Evolutionary conservation across 768 basidiomycete species (phyloP).

Genomic region (Tricholoma matsutake): DNA sequence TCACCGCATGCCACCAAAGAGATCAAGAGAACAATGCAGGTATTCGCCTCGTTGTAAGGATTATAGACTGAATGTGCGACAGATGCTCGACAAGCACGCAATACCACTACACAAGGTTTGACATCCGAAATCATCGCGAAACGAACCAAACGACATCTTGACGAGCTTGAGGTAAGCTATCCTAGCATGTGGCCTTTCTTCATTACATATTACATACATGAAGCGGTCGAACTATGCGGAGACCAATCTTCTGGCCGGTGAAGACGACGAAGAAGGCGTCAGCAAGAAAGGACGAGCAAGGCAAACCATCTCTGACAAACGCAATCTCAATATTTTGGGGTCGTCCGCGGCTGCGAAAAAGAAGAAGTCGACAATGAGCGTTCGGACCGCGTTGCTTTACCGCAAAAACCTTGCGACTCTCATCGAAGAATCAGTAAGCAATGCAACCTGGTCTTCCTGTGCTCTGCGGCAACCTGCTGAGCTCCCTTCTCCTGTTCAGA

Average conservation of each 20-base stretch:
- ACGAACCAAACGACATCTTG: slow-evolving; percentile 73
- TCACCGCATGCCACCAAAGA: slow-evolving; percentile 43
- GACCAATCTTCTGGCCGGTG: slow-evolving; percentile 44
- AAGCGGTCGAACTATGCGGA: slow-evolving; percentile 81
- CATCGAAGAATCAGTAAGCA: slow-evolving; percentile 76
- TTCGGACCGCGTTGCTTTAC: slow-evolving; percentile 78
- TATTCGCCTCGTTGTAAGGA: slow-evolving; percentile 3
- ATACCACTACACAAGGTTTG: slow-evolving; percentile 32
- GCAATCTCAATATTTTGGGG: slow-evolving; percentile 48
- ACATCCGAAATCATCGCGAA: slow-evolving; percentile 69
- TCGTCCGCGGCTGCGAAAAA: slow-evolving; percentile 50
- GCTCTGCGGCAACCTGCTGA: neutral
- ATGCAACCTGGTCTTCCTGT: neutral
- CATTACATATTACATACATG: slow-evolving; percentile 6
- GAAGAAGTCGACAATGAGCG: slow-evolving; percentile 81
- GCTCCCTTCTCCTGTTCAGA: slow-evolving; percentile 34
- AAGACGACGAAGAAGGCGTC: slow-evolving; percentile 45
- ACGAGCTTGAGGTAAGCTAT: slow-evolving; percentile 72
- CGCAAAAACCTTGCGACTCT: slow-evolving; percentile 73
- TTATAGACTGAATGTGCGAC: neutral
- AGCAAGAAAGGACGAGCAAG: slow-evolving; percentile 65
- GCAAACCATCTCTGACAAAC: slow-evolving; percentile 79
- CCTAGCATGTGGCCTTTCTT: slow-evolving; percentile 5
- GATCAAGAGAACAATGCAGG: slow-evolving; percentile 48
- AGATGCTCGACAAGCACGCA: slow-evolving; percentile 53